Percentiles rank a stretch among this genome's conserved stretches.
Evolutionary conservation across 2,329 filamentous ascomycete genomes (phyloP).

Genomic region (Apiospora marii): DNA sequence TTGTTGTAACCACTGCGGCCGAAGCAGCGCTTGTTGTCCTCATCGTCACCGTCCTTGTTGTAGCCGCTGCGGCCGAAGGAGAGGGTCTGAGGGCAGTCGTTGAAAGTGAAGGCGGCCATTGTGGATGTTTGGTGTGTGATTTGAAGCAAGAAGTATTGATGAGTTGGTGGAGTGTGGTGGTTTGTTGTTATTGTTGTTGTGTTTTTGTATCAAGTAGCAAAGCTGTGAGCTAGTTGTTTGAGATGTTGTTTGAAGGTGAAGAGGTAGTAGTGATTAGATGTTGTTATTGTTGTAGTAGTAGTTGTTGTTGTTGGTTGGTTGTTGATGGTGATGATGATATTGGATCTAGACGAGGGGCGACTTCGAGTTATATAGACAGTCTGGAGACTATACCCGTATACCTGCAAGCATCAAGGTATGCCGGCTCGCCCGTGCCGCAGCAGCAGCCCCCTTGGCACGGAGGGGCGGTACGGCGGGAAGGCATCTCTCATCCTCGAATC

Average conservation of each 20-base stretch:
- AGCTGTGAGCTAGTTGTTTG: slow-evolving; percentile 13
- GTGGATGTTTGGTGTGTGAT: slow-evolving; percentile 31
- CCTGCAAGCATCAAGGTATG: not conserved
- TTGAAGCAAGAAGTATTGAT: slow-evolving; percentile 23
- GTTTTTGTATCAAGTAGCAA: not conserved
- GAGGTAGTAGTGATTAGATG: slow-evolving; percentile 12
- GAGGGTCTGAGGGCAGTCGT: slow-evolving; percentile 43
- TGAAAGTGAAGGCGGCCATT: slow-evolving; percentile 48
- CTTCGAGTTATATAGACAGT: slow-evolving; percentile 27
- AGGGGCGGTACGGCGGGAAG: not conserved
- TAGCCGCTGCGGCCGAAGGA: slow-evolving; percentile 52
- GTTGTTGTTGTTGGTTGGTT: slow-evolving; percentile 17
- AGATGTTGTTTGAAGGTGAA: not conserved
- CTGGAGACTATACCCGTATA: not conserved
- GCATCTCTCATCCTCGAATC: not conserved
- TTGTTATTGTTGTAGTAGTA: not conserved
- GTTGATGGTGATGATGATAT: slow-evolving; percentile 22
- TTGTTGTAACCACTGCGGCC: slow-evolving; percentile 34
- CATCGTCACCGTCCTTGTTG: slow-evolving; percentile 48
- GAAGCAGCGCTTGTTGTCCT: slow-evolving; percentile 33
- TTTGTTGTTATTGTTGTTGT: slow-evolving; percentile 24
- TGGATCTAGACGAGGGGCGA: slow-evolving; percentile 4
- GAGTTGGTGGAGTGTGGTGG: slow-evolving; percentile 23
- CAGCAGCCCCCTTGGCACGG: slow-evolving; percentile 13
- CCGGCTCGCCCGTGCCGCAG: slow-evolving; percentile 19